Conservation (phyloP, 257 asterid species). For the Thymus quinquecostatus region DNA sequence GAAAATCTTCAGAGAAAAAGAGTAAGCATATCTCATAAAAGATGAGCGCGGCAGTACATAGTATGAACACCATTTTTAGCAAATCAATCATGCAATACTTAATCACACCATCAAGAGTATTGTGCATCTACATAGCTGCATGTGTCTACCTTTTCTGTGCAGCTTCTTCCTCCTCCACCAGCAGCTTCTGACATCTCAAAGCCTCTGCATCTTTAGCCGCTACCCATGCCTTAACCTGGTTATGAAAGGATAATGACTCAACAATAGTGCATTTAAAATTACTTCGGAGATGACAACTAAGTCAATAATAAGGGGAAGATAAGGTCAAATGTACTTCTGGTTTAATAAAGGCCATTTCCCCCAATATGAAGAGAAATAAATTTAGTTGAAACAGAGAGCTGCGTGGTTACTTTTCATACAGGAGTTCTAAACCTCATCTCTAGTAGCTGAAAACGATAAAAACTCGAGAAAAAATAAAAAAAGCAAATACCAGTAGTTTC, state of each 20-base stretch:
- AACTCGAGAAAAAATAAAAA: conserved; percentile 17
- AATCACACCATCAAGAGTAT: conserved; percentile 11
- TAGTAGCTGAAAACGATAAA: neutral
- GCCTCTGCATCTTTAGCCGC: conserved; percentile 97
- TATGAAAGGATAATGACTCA: conserved; percentile 33
- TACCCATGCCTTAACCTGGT: conserved; percentile 90
- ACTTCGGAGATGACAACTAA: conserved; percentile 16
- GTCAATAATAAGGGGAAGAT: conserved; percentile 5
- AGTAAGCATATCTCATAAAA: conserved; percentile 7
- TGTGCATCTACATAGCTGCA: conserved; percentile 5
- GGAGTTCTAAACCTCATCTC: neutral
- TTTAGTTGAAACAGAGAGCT: conserved; percentile 17
- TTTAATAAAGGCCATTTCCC: conserved; percentile 6
- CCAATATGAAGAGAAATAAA: conserved; percentile 3
- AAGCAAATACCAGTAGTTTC: conserved; percentile 68
- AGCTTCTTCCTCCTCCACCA: conserved; percentile 98
- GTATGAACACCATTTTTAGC: conserved; percentile 11
- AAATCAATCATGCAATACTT: neutral
- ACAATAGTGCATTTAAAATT: neutral
- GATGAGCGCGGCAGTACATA: neutral
- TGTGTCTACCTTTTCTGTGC: conserved; percentile 66
- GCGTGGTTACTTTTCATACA: conserved; percentile 22
- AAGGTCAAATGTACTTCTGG: neutral
- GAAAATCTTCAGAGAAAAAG: neutral
- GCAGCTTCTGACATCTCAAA: conserved; percentile 90